phyloP scores from a whole-genome alignment of 108 stramenopile species.

The Epithemia pelagica region DNA sequence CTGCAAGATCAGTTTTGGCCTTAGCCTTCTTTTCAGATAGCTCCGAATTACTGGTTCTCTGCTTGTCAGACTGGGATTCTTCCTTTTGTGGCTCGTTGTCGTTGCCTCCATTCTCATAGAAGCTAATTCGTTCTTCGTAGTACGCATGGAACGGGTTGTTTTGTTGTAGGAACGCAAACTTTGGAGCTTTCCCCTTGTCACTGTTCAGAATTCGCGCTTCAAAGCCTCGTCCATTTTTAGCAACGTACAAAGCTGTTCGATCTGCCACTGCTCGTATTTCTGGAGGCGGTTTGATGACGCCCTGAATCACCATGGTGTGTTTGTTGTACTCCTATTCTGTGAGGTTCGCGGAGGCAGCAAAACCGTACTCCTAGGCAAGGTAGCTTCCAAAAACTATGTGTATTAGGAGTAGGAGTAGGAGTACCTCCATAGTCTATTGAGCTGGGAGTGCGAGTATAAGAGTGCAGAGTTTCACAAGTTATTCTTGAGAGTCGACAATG shows the following conservation, averaged over 20 bases:
- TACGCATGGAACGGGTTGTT: slow-evolving; percentile 94
- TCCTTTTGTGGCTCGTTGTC: slow-evolving; percentile 35
- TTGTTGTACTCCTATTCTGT: too few relatives aligned
- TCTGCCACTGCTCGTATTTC: slow-evolving; percentile 95
- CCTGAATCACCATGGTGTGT: slow-evolving; percentile 67
- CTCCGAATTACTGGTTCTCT: not conserved
- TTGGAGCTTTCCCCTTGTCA: slow-evolving; percentile 85
- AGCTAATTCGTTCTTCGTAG: slow-evolving; percentile 88
- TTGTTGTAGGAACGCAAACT: slow-evolving; percentile 94
- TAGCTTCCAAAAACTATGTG: too few relatives aligned
- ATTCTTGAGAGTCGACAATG: slow-evolving; percentile 17
- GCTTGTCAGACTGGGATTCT: slow-evolving; percentile 19
- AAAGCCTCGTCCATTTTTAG: slow-evolving; percentile 94
- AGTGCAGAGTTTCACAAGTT: too few relatives aligned
- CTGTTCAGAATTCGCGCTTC: slow-evolving; percentile 75
- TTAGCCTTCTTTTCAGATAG: slow-evolving; percentile 16
- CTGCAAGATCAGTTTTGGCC: slow-evolving; percentile 19
- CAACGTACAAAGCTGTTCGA: slow-evolving; percentile 94
- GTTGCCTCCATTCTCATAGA: slow-evolving; percentile 63
- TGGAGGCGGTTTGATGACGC: slow-evolving; percentile 93
- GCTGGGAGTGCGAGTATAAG: too few relatives aligned
- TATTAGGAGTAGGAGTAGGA: too few relatives aligned
- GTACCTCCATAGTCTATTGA: too few relatives aligned
- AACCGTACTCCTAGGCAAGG: too few relatives aligned
- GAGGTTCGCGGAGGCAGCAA: too few relatives aligned